Evolutionary conservation across 495 filamentous ascomycete species (phyloP), one percentile per base, ranked within the genome.

Genomic region (Penicillium parvum): DNA sequence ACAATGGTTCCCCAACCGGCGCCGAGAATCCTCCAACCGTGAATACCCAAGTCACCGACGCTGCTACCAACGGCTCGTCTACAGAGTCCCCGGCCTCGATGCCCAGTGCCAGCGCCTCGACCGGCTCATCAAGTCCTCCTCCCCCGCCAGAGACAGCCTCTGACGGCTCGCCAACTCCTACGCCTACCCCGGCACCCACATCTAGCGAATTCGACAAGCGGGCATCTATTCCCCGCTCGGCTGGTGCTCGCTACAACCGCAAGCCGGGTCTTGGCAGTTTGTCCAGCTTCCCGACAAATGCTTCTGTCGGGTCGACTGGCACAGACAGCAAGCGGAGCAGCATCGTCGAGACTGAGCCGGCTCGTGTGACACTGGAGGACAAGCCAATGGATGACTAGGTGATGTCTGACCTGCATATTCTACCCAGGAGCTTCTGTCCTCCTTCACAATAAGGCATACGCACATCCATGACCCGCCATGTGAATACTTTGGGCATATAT

Each of bases 341-440:
- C 43, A 35, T 69, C 15, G 58, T 55, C 38, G 60, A 72, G 42
- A 60, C 68, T 57, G 65, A 75, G 56, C 75, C 64, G 6, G 65
- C 74, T 45, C 86, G 89, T 16, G 86, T 95, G 18, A 85, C 82
- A 41, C 74, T 95, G 64, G 82, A 81, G 43, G 89, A 95, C 58
- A 80, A 77, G 64, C 84, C 88, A 10, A 89, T 91, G 86, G 84
- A 90, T 62, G 84, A 92, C 65, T 90, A 52, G 62, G 30, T 25
- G 18, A 15, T 30, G 36, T 9, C 37, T 20, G n/a, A n/a, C n/a
- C n/a, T n/a, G n/a, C n/a, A n/a, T n/a, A n/a, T n/a, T n/a, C n/a
- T n/a, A n/a, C n/a, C n/a, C n/a, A n/a, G n/a, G n/a, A n/a, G n/a
- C n/a, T n/a, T n/a, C n/a, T n/a, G n/a, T n/a, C n/a, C n/a, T n/a